Conservation (phyloP, 306 rosid species). For the Herpetospermum pedunculosum region DNA sequence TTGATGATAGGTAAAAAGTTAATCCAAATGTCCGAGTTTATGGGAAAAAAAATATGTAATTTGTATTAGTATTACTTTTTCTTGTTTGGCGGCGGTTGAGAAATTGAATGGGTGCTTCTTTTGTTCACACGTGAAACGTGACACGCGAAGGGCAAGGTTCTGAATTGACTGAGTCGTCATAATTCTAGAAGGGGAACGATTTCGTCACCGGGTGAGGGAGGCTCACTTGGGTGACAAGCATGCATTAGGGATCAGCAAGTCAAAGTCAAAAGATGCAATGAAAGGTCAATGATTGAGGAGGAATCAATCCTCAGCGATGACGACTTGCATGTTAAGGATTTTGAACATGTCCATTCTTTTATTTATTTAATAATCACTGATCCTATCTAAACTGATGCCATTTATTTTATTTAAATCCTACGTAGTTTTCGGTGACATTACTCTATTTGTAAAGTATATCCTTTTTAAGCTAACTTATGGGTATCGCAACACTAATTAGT, state of each 20-base stretch:
- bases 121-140: background rate
- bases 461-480: too few species aligned
- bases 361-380: background rate
- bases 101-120: background rate
- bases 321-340: background rate
- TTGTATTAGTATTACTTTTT: too few species aligned
- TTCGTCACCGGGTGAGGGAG: background rate
- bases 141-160: background rate
- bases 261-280: background rate
- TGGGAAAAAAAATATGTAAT: too few species aligned
- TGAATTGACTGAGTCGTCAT: background rate
- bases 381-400: background rate
- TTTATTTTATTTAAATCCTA: background rate
- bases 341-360: background rate
- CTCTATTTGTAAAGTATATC: too few species aligned
- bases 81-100: background rate
- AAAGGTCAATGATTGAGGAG: background rate
- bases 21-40: too few species aligned
- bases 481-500: too few species aligned
- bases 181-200: background rate
- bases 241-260: background rate
- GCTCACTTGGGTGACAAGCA: background rate
- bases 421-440: background rate
- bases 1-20: too few species aligned
- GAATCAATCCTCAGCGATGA: background rate